Conservation (phyloP, 148 eudicot genomes). For the Oxyria digyna region DNA sequence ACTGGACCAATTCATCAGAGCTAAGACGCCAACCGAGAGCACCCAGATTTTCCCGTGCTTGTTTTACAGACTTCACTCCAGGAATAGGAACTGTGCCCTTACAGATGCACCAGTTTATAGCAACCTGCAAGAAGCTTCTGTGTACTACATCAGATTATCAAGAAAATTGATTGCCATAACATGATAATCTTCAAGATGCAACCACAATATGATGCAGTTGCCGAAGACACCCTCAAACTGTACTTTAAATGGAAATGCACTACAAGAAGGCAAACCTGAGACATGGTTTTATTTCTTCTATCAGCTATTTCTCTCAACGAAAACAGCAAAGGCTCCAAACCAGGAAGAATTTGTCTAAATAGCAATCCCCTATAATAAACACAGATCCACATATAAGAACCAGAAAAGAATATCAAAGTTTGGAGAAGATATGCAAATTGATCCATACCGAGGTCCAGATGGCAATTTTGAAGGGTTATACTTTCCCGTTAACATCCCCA, state of each 20-base stretch:
- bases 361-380: slow-evolving; percentile 44
- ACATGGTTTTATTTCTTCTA: slow-evolving; percentile 54
- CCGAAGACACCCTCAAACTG: too few relatives aligned
- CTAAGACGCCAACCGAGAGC: slow-evolving; percentile 81
- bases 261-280: slow-evolving; percentile 38
- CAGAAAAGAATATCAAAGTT: not conserved
- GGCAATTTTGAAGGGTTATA: slow-evolving; percentile 62
- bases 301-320: slow-evolving; percentile 50
- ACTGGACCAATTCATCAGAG: slow-evolving; percentile 44
- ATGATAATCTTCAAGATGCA: too few relatives aligned
- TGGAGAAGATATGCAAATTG: not conserved
- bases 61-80: slow-evolving; percentile 72
- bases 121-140: slow-evolving; percentile 35
- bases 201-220: too few relatives aligned
- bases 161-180: too few relatives aligned
- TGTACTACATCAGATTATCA: too few relatives aligned
- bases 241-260: too few relatives aligned
- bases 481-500: slow-evolving; percentile 98
- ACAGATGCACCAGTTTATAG: slow-evolving; percentile 94
- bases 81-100: slow-evolving; percentile 88
- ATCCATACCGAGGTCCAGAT: slow-evolving; percentile 62
- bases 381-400: not conserved
- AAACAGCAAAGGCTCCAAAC: slow-evolving; percentile 63
- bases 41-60: slow-evolving; percentile 71
- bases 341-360: slow-evolving; percentile 78